Percentiles rank a stretch among this genome's conserved stretches.
Conservation (phyloP, 164 flowering plant genomes). For the Vitis vinifera region DNA sequence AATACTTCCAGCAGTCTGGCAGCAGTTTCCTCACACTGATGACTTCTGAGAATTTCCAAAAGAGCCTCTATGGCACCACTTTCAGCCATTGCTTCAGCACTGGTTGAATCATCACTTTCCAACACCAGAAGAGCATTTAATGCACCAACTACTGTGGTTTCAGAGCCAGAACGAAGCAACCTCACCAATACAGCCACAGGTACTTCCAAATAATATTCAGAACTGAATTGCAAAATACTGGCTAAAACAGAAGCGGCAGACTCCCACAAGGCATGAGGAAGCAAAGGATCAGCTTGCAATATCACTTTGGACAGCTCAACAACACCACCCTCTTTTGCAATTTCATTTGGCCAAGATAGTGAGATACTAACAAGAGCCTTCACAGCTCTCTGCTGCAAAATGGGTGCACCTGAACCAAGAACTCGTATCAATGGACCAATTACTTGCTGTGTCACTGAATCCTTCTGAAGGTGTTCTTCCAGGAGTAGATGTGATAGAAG, state of each 20-base stretch:
- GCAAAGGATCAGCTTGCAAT: constrained; percentile 82
- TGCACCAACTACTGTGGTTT: constrained; percentile 82
- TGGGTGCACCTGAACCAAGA: constrained; percentile 79
- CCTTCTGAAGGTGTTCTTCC: constrained; percentile 94
- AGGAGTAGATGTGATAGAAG: constrained; percentile 85
- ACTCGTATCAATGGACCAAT: constrained; percentile 83
- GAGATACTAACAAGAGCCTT: constrained; percentile 90
- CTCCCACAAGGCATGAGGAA: constrained; percentile 96
- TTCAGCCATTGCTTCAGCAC: constrained; percentile 99
- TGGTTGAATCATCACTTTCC: constrained; percentile 92
- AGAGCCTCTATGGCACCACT: constrained; percentile 87
- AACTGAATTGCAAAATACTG: constrained; percentile 87
- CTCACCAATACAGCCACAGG: constrained; percentile 96
- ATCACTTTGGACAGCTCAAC: constrained; percentile 85
- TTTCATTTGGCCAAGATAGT: constrained; percentile 91
- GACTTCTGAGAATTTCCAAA: constrained; percentile 66
- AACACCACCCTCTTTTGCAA: constrained; percentile 98
- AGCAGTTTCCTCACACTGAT: constrained; percentile 78
- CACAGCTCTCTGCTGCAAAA: constrained; percentile 90
- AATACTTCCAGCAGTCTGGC: constrained; percentile 70
- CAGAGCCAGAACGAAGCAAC: constrained; percentile 84
- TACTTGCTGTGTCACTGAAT: constrained; percentile 68
- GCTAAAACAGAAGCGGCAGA: constrained; percentile 83
- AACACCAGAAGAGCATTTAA: constrained; percentile 88
- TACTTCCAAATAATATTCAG: constrained; percentile 93